Conservation (phyloP, 352 stramenopile genomes). For the Plasmopara muralis region DNA sequence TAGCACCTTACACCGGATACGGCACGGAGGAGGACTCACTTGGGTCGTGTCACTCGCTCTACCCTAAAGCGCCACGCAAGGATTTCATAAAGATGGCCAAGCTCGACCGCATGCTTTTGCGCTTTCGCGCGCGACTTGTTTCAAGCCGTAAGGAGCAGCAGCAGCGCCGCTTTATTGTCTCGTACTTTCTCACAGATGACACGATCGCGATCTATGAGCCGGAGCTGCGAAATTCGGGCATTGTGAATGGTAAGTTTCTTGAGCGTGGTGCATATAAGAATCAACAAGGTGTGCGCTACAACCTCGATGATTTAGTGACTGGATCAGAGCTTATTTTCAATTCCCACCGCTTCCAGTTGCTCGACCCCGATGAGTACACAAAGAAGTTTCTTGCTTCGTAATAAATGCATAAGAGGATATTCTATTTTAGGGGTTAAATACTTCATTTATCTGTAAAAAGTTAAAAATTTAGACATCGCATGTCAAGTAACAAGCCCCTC, state of each 20-base stretch:
- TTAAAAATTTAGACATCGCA: neutral
- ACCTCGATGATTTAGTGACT: conserved; percentile 52
- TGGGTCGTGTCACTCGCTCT: conserved; percentile 51
- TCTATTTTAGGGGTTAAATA: neutral
- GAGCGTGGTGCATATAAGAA: conserved; percentile 70
- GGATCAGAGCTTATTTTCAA: conserved; percentile 55
- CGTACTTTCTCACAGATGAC: conserved; percentile 79
- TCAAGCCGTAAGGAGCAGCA: conserved; percentile 69
- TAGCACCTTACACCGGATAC: conserved; percentile 66
- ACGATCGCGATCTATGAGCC: conserved; percentile 73
- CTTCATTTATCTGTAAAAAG: neutral
- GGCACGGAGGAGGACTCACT: conserved; percentile 74
- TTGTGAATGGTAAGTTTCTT: conserved; percentile 82
- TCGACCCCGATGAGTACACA: conserved; percentile 78
- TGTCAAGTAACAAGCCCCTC: conserved; percentile 23
- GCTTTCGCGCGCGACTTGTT: conserved; percentile 64
- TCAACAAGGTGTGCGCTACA: conserved; percentile 46
- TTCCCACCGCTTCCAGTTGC: conserved; percentile 67
- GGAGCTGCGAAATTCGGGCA: conserved; percentile 67
- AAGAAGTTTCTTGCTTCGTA: conserved; percentile 70
- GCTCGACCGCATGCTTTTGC: conserved; percentile 73
- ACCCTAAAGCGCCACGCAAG: conserved; percentile 68
- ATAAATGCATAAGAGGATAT: conserved; percentile 1
- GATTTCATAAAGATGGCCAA: conserved; percentile 75
- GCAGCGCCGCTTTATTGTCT: conserved; percentile 74